Base-by-base conservation (phyloP, 2,329 filamentous ascomycete species). In the Diaporthe sp. region DNA sequence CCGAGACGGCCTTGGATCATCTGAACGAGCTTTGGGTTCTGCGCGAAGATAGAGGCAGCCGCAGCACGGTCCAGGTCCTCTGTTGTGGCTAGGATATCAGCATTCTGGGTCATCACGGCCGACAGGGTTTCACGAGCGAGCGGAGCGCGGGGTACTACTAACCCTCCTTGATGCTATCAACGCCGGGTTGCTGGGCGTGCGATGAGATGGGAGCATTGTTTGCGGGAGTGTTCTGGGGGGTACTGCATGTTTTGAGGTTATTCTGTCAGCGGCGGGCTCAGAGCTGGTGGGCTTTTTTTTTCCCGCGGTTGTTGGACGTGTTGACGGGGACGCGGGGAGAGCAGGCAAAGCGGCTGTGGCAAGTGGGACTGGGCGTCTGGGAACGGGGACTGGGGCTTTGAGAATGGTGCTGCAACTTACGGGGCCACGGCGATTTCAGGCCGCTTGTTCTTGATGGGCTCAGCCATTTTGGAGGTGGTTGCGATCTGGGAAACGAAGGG, bases 1-100 rank as follows among this genome's bases (percentile, higher is more conserved):
- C 95, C 95, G 80, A 99, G 94, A 85, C 97, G 97, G 81, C 95
- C 96, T 88, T 99, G 95, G 85, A 99, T 98, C 95, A 99, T 97
- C 79, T 95, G 94, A 77, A 98, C 94, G 79, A 99, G 92, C 81
- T 94, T 93, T 76, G 97, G 97, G 88, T 99, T 98, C 85, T 97
- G 93, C 80, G 97, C 96, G 83, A 99, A 98, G 83, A 99, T 93
- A 77, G 94, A 96, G 76, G 96, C 96, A 77, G 96, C 96, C 74
- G 95, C 90, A 72, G 91, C 93, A 85, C 94, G 94, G 84, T 98
- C 95, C 82, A 98, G 89, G 78, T 97, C 95, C 92, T 98, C 97
- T 98, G 74, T 71, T 62, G 85, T 77, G 79, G 34, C 49, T 37
- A 76, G 80, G 77, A 82, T 79, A 76, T 77, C 73, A 44, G 74